Base-by-base conservation (phyloP, 306 rosid species). In the Lathyrus oleraceus region DNA sequence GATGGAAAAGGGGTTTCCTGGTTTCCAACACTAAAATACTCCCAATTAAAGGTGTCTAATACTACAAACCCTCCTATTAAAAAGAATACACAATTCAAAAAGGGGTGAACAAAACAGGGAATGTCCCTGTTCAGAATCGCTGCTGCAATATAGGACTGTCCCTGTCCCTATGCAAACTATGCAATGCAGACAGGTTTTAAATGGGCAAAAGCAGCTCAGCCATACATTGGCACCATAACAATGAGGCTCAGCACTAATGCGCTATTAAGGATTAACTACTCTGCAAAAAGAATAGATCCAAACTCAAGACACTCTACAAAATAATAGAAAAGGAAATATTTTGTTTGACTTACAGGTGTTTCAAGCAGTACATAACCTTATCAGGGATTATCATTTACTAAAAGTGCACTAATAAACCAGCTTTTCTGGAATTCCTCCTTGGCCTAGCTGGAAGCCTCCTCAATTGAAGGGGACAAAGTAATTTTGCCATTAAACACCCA, bases 371-470 rank as follows among this genome's bases (percentile, higher is more conserved):
- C 1, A 13, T 21, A 23, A 65, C 32, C 7, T 27, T 30, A 15
- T 53, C 5, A 6, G 11, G 16, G 64, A 48, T 39, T 9, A 35
- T 27, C 12, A 42, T 64, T 48, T 13, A 60, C 54, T 49, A 51
- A 61, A 43, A 38, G 35, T 51, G 49, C 62, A 60, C 11, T 23
- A 16, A 71, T 38, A 32, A 67, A 67, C 27, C 67, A 9, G 53
- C 32, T 14, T 5, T 64, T 52, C n/a, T 35, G 12, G 65, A 51
- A 58, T 15, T 66, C 28, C 48, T 35, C 14, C 39, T 38, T 6
- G 39, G 47, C 60, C 58, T 62, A 47, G 49, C 69, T 65, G 51
- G 8, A 13, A 17, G 69, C 20, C 23, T 14, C 59, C 27, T 0
- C 32, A 0, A 23, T 25, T 51, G 23, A 39, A 38, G 70, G 16